A percentile compares a stretch with the other conserved stretches of the same genome.
These are phyloP conservation scores for Taxillus chinensis DNA, from an alignment of 164 flowering plant genomes.

Conservation along the genomic window DNA sequence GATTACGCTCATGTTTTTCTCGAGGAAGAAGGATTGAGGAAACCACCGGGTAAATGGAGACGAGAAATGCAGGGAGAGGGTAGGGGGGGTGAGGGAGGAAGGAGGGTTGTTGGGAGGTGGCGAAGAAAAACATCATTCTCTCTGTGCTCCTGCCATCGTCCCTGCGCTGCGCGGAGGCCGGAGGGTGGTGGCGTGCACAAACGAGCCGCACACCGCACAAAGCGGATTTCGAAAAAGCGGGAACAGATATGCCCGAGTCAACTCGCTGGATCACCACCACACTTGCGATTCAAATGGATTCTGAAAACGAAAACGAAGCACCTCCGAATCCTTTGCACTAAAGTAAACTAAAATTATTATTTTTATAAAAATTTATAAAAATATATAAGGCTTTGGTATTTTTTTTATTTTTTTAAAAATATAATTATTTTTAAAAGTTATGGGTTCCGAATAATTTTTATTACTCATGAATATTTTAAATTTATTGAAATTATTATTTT, in stretches of 20 bases:
- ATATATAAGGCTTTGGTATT: too few species aligned
- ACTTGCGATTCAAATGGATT: too few species aligned
- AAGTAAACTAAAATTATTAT: too few species aligned
- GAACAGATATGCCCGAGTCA: background rate
- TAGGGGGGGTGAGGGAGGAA: background rate
- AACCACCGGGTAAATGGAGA: background rate
- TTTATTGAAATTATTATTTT: too few species aligned
- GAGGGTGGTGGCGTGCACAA: background rate
- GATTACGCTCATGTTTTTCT: conserved; percentile 26
- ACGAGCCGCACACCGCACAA: background rate
- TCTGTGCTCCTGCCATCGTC: background rate
- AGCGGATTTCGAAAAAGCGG: background rate
- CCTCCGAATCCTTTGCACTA: too few species aligned
- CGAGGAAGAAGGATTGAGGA: background rate
- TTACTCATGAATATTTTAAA: too few species aligned
- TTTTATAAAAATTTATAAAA: too few species aligned
- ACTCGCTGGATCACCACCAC: background rate
- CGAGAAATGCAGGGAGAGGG: background rate
- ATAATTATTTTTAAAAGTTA: too few species aligned
- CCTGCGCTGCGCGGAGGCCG: background rate
- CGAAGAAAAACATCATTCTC: background rate
- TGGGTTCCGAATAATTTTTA: too few species aligned
- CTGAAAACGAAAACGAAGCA: too few species aligned
- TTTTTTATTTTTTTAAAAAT: too few species aligned
- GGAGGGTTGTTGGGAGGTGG: background rate